Conservation (phyloP, 2,329 filamentous ascomycete genomes). For the Pyrenophora seminiperda region DNA sequence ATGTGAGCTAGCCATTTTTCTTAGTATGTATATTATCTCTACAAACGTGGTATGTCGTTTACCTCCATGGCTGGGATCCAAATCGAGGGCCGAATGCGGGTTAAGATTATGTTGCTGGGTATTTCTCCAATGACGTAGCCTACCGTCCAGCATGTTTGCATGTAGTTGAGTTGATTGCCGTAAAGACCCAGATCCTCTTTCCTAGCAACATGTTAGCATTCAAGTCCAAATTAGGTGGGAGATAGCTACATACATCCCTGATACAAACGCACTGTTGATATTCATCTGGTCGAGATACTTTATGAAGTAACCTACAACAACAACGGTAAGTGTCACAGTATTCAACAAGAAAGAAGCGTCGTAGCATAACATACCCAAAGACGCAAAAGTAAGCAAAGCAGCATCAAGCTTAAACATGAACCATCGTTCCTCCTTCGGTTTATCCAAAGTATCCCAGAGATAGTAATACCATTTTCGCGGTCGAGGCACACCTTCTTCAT, state of each 20-base stretch:
- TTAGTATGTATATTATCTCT: not conserved
- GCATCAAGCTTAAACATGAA: conserved; percentile 37
- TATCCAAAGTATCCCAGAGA: conserved; percentile 30
- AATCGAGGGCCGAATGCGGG: conserved; percentile 17
- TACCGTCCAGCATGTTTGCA: conserved; percentile 63
- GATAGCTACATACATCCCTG: conserved; percentile 21
- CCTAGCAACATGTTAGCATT: not conserved
- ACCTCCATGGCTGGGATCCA: conserved; percentile 20
- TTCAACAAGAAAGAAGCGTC: not conserved
- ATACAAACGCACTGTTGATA: conserved; percentile 35
- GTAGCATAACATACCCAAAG: conserved; percentile 48
- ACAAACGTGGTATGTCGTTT: not conserved
- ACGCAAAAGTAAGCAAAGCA: conserved; percentile 56
- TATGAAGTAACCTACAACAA: conserved; percentile 10
- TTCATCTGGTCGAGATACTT: conserved; percentile 35
- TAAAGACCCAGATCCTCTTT: conserved; percentile 34
- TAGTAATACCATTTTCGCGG: conserved; percentile 24
- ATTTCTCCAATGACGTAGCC: conserved; percentile 57
- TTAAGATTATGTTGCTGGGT: conserved; percentile 34
- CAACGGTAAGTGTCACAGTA: not conserved
- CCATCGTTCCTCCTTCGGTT: conserved; percentile 27
- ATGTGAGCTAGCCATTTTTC: conserved; percentile 6
- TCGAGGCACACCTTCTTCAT: not conserved
- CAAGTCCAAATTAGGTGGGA: accelerated
- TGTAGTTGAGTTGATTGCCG: conserved; percentile 45